Evolutionary conservation across 768 basidiomycete genomes (phyloP).

Genomic region (Mrakia frigida): DNA sequence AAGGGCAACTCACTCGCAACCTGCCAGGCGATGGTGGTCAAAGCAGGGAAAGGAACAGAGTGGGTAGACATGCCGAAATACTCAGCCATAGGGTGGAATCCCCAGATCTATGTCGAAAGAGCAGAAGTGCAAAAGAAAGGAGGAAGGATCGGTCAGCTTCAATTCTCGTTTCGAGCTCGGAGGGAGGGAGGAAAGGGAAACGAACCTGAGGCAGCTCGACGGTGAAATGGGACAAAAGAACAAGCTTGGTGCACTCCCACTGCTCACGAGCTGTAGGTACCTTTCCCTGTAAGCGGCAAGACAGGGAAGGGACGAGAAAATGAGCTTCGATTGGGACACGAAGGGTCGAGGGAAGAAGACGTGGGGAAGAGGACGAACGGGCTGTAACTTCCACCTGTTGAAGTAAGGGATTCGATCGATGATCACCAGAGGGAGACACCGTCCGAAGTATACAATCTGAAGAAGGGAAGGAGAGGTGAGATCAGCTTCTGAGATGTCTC

Average conservation of each 20-base stretch:
- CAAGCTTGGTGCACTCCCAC: conserved; percentile 92
- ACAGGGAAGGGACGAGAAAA: conserved; percentile 2
- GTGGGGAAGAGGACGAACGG: conserved; percentile 46
- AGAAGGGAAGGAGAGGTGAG: background rate
- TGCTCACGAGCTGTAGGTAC: conserved; percentile 73
- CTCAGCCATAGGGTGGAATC: conserved; percentile 59
- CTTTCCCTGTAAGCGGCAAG: conserved; percentile 50
- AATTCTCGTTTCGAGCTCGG: background rate
- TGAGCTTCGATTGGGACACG: background rate
- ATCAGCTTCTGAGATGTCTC: too few species aligned
- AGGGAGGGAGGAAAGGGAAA: conserved; percentile 30
- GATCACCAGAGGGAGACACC: conserved; percentile 90
- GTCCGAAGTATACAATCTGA: conserved; percentile 93
- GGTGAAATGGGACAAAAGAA: conserved; percentile 91
- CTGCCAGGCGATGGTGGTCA: conserved; percentile 61
- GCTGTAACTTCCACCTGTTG: conserved; percentile 86
- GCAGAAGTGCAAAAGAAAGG: conserved; percentile 55
- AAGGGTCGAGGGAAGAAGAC: background rate
- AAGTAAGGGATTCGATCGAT: conserved; percentile 93
- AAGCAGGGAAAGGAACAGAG: conserved; percentile 82
- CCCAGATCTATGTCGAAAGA: conserved; percentile 36
- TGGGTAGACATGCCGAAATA: conserved; percentile 82
- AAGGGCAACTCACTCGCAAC: conserved; percentile 17
- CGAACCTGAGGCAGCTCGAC: conserved; percentile 82
- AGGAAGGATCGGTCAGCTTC: conserved; percentile 53